phyloP scores from a whole-genome alignment of 169 alveolate genomes.

The Plasmodium gaboni region DNA sequence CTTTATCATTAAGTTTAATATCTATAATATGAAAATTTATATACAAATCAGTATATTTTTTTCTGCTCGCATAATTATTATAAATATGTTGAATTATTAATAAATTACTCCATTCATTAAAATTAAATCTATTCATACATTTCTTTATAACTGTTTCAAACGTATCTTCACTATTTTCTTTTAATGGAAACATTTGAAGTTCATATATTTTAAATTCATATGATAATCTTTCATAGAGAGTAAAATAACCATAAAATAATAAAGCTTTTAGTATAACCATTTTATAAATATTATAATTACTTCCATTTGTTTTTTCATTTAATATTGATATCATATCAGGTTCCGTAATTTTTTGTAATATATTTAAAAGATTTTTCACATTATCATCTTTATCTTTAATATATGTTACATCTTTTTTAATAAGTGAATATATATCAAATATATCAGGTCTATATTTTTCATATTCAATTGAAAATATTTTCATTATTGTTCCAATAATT shows the following conservation, averaged over 20 bases:
- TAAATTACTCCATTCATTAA: constrained; percentile 44
- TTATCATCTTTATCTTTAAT: constrained; percentile 37
- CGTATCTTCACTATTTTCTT: constrained; percentile 34
- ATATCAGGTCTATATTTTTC: constrained; percentile 38
- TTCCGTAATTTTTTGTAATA: constrained; percentile 16
- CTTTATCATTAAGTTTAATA: constrained; percentile 1
- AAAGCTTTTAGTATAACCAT: constrained; percentile 35
- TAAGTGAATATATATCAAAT: constrained; percentile 45
- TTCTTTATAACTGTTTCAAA: constrained; percentile 39
- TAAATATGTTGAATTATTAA: constrained; percentile 40
- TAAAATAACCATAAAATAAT: constrained; percentile 52
- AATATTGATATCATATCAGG: constrained; percentile 30
- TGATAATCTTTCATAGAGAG: constrained; percentile 47
- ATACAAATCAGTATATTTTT: constrained; percentile 10
- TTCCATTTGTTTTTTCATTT: constrained; percentile 17
- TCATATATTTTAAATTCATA: constrained; percentile 65
- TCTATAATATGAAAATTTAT: constrained; percentile 30
- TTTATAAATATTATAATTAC: constrained; percentile 23
- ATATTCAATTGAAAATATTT: constrained; percentile 48
- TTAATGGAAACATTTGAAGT: constrained; percentile 35
- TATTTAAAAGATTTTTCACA: constrained; percentile 1
- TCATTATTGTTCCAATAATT: constrained; percentile 48
- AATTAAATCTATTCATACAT: constrained; percentile 25
- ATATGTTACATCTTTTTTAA: constrained; percentile 14
- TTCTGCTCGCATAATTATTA: constrained; percentile 29